A percentile compares a stretch with the other conserved stretches of the same genome.
These are phyloP conservation scores for Gastrolobium bilobum DNA, from an alignment of 306 rosid species.

Conservation along the genomic window DNA sequence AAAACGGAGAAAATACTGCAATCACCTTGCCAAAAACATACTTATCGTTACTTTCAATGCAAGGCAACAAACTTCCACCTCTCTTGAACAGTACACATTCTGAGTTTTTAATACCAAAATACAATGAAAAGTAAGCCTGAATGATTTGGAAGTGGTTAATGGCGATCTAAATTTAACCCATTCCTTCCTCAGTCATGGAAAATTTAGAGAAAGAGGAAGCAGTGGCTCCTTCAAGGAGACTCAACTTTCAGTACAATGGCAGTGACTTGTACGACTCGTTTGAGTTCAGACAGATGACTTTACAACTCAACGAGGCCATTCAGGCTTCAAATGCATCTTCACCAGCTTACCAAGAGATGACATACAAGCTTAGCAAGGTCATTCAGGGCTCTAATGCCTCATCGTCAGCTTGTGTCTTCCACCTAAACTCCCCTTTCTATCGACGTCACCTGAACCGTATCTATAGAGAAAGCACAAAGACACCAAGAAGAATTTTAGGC, in stretches of 20 bases:
- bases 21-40: slow-evolving; percentile 46
- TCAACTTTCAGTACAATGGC: slow-evolving; percentile 56
- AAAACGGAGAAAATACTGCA: slow-evolving; percentile 64
- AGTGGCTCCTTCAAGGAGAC: slow-evolving; percentile 39
- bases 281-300: slow-evolving; percentile 64
- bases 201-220: slow-evolving; percentile 45
- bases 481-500: slow-evolving; percentile 55
- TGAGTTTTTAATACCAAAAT: slow-evolving; percentile 7
- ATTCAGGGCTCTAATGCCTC: slow-evolving; percentile 54
- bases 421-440: slow-evolving; percentile 56
- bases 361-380: slow-evolving; percentile 55
- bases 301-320: slow-evolving; percentile 68
- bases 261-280: slow-evolving; percentile 71
- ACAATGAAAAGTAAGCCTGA: slow-evolving; percentile 38
- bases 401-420: slow-evolving; percentile 43
- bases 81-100: slow-evolving; percentile 44
- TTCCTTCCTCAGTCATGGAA: slow-evolving; percentile 52
- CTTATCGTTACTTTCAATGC: slow-evolving; percentile 62
- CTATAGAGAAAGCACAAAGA: slow-evolving; percentile 41
- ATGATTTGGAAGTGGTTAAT: slow-evolving; percentile 41
- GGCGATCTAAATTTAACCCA: slow-evolving; percentile 30
- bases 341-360: slow-evolving; percentile 52
- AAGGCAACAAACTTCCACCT: slow-evolving; percentile 49
- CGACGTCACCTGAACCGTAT: slow-evolving; percentile 50
- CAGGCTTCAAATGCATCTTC: slow-evolving; percentile 54